Evolutionary conservation across 305 asterid species (phyloP).

Genomic region (Fraxinus ornus): DNA sequence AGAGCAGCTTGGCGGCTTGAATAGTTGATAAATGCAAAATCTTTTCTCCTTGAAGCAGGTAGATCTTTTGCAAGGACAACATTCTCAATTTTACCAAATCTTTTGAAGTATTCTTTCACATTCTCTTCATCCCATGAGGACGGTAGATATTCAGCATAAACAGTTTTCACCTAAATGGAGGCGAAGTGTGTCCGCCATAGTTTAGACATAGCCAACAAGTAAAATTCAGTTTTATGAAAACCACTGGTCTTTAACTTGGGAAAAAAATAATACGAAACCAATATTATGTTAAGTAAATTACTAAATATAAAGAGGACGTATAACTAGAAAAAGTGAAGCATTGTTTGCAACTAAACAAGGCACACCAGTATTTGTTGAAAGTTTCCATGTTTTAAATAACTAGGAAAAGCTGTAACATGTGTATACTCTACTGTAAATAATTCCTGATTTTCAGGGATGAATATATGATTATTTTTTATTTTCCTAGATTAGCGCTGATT

Average conservation of each 20-base stretch:
- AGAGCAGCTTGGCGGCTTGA: constrained; percentile 64
- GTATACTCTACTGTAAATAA: not conserved
- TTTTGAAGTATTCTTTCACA: constrained; percentile 53
- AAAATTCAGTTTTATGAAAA: constrained; percentile 15
- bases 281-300: not conserved
- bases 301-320: not conserved
- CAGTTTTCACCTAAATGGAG: constrained; percentile 54
- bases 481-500: not conserved
- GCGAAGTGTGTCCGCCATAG: constrained; percentile 24
- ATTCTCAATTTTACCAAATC: constrained; percentile 71
- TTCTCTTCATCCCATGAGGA: constrained; percentile 58
- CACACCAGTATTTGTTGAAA: not conserved
- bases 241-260: not conserved
- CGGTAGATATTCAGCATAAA: constrained; percentile 69
- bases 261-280: not conserved
- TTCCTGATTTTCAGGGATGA: not conserved
- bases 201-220: constrained; percentile 18
- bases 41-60: constrained; percentile 59
- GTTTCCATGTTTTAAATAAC: not conserved
- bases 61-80: constrained; percentile 58
- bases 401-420: not conserved
- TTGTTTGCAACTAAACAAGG: not conserved
- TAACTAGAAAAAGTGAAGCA: not conserved
- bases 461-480: not conserved
- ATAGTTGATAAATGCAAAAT: constrained; percentile 65